Evolutionary conservation across 768 basidiomycete species (phyloP).

Genomic region (Naganishia kalamii): DNA sequence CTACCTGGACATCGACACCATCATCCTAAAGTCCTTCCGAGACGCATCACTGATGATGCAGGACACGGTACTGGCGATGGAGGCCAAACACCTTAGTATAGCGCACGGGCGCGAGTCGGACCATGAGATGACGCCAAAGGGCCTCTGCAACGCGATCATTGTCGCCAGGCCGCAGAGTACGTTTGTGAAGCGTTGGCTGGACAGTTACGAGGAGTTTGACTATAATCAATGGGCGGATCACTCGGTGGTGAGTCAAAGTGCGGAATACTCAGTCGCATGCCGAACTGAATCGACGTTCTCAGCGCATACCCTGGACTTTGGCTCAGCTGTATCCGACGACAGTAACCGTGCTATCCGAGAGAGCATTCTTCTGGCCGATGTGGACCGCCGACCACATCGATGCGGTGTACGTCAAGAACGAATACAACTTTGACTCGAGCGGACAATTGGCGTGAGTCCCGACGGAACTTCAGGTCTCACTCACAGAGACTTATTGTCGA

Average conservation of each 20-base stretch:
- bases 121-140: conserved; percentile 38
- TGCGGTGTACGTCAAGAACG: conserved; percentile 33
- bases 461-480: conserved; percentile 1
- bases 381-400: conserved; percentile 42
- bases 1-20: conserved; percentile 44
- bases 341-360: conserved; percentile 46
- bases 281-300: neutral
- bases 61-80: conserved; percentile 40
- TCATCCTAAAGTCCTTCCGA: conserved; percentile 33
- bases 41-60: conserved; percentile 28
- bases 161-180: conserved; percentile 28
- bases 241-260: conserved; percentile 32
- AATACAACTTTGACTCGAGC: conserved; percentile 36
- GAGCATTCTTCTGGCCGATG: conserved; percentile 48
- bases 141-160: conserved; percentile 42
- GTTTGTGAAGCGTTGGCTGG: conserved; percentile 37
- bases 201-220: conserved; percentile 37
- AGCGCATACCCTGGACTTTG: conserved; percentile 42
- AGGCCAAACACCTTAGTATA: conserved; percentile 29
- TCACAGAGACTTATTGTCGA: neutral
- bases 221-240: conserved; percentile 39
- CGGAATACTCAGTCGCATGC: neutral
- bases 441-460: conserved; percentile 35
- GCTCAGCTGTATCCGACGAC: conserved; percentile 43
- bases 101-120: conserved; percentile 23